A percentile compares a stretch with the other conserved stretches of the same genome.
Conservation (phyloP, 495 filamentous ascomycete genomes). For the Staphylotrichum tortipilum region DNA sequence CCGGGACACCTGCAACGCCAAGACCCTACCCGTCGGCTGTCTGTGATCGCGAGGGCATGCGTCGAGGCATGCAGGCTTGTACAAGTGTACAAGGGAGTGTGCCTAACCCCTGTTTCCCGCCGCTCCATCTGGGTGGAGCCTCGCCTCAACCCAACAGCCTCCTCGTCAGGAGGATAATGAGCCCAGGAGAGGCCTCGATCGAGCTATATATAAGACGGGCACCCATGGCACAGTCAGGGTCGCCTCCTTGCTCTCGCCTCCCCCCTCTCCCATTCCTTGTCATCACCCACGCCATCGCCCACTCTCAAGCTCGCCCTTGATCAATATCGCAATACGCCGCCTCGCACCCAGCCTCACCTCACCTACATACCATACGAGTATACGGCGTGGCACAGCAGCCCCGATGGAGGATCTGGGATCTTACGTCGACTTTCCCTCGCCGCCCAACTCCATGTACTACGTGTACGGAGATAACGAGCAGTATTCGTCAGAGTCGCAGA, state of each 20-base stretch:
- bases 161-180: not conserved
- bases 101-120: not conserved
- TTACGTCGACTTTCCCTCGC: conserved; percentile 27
- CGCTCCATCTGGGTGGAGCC: conserved; percentile 8
- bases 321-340: no score
- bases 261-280: no score
- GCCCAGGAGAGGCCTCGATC: not conserved
- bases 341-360: no score
- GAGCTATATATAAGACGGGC: conserved; percentile 6
- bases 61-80: no score
- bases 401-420: conserved; percentile 27
- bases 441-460: conserved; percentile 27
- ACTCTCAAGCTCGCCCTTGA: not conserved
- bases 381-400: not conserved
- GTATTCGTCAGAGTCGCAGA: conserved; percentile 36
- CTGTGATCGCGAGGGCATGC: not conserved
- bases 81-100: no score
- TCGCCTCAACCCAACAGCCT: conserved; percentile 8
- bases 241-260: not conserved
- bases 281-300: not conserved
- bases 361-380: not conserved
- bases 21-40: conserved; percentile 1
- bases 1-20: not conserved
- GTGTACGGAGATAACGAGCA: conserved; percentile 32
- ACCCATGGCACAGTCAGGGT: not conserved